These are phyloP conservation scores for Sodiomyces alkalinus DNA, from an alignment of 2,329 filamentous ascomycete species.

Conservation along the genomic window DNA sequence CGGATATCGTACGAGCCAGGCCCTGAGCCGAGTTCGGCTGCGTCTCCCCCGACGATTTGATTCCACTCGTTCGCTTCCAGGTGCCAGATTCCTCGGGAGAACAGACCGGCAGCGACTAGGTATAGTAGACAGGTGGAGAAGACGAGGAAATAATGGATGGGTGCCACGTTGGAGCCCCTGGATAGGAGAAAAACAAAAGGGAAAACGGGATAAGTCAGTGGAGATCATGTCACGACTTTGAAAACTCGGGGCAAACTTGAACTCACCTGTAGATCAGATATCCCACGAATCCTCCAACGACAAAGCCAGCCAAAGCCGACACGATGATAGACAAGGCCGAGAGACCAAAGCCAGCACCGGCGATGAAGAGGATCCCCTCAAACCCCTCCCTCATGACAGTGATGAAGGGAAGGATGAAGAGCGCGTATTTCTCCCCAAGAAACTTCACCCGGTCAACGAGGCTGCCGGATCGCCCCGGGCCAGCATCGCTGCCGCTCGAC, in stretches of 20 bases:
- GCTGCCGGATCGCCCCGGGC: background rate
- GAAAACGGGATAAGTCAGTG: too few relatives aligned
- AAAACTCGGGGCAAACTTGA: fast-evolving
- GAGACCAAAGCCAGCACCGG: constrained; percentile 54
- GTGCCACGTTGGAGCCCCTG: constrained; percentile 21
- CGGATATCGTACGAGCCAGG: constrained; percentile 66
- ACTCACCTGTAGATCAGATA: constrained; percentile 57
- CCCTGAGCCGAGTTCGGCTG: constrained; percentile 33
- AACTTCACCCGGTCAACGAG: constrained; percentile 6
- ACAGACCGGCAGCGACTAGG: constrained; percentile 65
- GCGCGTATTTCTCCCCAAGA: constrained; percentile 49
- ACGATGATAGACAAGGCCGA: constrained; percentile 57
- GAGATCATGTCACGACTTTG: constrained; percentile 1
- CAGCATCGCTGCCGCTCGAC: constrained; percentile 2
- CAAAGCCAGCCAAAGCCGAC: constrained; percentile 50
- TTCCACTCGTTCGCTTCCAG: constrained; percentile 53
- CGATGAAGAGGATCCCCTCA: constrained; percentile 67
- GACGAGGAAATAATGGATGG: constrained; percentile 56
- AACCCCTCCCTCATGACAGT: constrained; percentile 65
- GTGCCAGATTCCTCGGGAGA: constrained; percentile 59
- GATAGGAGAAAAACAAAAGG: too few relatives aligned
- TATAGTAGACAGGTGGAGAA: constrained; percentile 67
- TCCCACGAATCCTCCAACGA: constrained; percentile 46
- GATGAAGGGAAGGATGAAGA: constrained; percentile 66
- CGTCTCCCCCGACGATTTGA: constrained; percentile 40